phyloP scores from a whole-genome alignment of 2,329 filamentous ascomycete species.

The Peltaster fructicola region DNA sequence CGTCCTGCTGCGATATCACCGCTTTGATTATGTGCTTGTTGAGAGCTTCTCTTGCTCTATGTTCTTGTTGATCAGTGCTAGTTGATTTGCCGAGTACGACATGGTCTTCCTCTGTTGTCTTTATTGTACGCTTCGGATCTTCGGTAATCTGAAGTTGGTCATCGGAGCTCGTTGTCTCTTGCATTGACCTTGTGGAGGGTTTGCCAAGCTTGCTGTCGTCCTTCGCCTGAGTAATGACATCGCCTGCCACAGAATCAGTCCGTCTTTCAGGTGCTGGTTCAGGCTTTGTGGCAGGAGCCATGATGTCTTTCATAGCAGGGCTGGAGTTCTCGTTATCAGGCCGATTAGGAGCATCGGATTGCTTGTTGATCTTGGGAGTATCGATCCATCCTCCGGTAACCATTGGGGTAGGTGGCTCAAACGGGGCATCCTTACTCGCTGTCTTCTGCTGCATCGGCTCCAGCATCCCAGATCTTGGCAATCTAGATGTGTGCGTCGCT shows the following conservation, averaged over 20 bases:
- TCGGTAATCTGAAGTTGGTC: slow-evolving; percentile 3
- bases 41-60: slow-evolving; percentile 24
- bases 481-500: not conserved
- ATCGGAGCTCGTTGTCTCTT: slow-evolving; percentile 7
- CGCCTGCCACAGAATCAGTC: slow-evolving; percentile 21
- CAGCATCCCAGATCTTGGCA: not conserved
- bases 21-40: slow-evolving; percentile 23
- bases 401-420: slow-evolving; percentile 23
- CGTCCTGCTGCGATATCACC: too few species aligned
- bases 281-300: slow-evolving; percentile 20
- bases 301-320: slow-evolving; percentile 23
- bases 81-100: too few species aligned
- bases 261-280: too few species aligned
- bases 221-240: slow-evolving; percentile 30
- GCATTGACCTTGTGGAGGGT: slow-evolving; percentile 12
- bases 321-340: too few species aligned
- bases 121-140: slow-evolving; percentile 8
- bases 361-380: slow-evolving; percentile 17
- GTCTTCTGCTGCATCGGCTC: slow-evolving; percentile 3
- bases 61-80: slow-evolving; percentile 25
- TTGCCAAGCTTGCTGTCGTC: slow-evolving; percentile 28
- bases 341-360: slow-evolving; percentile 1
- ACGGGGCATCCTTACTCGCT: not conserved
- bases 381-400: slow-evolving; percentile 33
- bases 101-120: slow-evolving; percentile 24